Base-by-base conservation (phyloP, 2,329 filamentous ascomycete genomes). In the Alternaria sp. region DNA sequence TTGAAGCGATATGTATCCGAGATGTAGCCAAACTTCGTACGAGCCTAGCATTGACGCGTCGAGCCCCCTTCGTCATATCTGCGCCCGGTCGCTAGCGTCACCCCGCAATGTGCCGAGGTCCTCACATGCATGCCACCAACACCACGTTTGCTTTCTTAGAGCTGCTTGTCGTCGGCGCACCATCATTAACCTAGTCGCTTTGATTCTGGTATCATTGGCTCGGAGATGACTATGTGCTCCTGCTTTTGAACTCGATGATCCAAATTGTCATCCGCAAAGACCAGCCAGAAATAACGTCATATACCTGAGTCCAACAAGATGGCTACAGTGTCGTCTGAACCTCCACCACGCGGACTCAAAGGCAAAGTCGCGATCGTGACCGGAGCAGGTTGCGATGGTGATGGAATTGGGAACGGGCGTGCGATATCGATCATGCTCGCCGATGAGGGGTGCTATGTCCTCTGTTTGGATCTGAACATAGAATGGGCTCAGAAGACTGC, bases 371-470 rank as follows among this genome's bases (percentile, higher is more conserved):
- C 86, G 47, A 87, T 89, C 56, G 84, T 89, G 26, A 88, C 87
- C 0, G 87, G 87, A n/a, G 87, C 87, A 14, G 87, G 87, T 15
- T 85, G 84, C 57, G 77, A 80, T 23, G 85, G 83, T 28, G 84
- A 87, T 44, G 87, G 87, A 1, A 87, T 90, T 47, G 88, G 88
- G 5, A 90, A 90, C 66, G 88, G 87, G 0, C 83, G 84, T 37
- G 88, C 84, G 0, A 84, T 85, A 58, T 84, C 87, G 3, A 85
- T 90, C 47, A 81, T 90, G 28, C 80, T 90, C 2, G 87, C 87
- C 5, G 82, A 86, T 54, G 87, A 88, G 25, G 87, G 87, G 9
- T 86, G 84, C 69, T 77, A 82, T 5, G 86, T 90, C 3, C 75
- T 89, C n/a, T 89, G 87, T 68, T 79, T 88, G 0, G 88, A 90